Evolutionary conservation across 495 filamentous ascomycete genomes (phyloP).

Genomic region (Lindgomyces ingoldianus): DNA sequence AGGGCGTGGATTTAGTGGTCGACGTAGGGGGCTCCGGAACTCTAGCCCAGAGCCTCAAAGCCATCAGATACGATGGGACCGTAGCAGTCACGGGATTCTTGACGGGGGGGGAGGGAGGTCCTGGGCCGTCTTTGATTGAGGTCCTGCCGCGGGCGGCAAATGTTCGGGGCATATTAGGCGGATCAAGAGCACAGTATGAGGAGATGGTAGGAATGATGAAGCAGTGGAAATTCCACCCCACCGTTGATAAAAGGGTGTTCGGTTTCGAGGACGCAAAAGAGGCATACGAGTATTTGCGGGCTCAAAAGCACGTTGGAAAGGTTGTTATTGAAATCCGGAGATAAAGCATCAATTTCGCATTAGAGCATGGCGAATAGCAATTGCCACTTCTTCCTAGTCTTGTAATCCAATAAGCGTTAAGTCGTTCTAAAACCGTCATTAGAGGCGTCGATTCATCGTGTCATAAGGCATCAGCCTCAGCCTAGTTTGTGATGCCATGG

Average conservation of each 20-base stretch:
- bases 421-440: too few relatives aligned
- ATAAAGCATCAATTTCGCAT: too few relatives aligned
- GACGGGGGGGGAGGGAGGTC: not conserved
- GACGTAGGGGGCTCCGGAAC: constrained; percentile 25
- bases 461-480: too few relatives aligned
- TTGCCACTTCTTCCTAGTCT: too few relatives aligned
- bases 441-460: too few relatives aligned
- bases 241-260: constrained; percentile 11
- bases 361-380: too few relatives aligned
- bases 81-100: constrained; percentile 24
- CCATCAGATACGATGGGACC: constrained; percentile 4
- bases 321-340: constrained; percentile 24
- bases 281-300: constrained; percentile 13
- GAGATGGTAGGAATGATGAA: constrained; percentile 12
- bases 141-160: constrained; percentile 18
- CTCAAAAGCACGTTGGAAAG: constrained; percentile 18
- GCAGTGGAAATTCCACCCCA: constrained; percentile 15
- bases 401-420: too few relatives aligned
- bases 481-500: too few relatives aligned
- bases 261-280: constrained; percentile 16
- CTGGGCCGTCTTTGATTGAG: not conserved
- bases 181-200: constrained; percentile 1
- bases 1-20: constrained; percentile 35
- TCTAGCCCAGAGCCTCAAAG: constrained; percentile 11
- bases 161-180: constrained; percentile 3